Conservation (phyloP, 2,329 filamentous ascomycete genomes). For the Geosmithia putterillii region DNA sequence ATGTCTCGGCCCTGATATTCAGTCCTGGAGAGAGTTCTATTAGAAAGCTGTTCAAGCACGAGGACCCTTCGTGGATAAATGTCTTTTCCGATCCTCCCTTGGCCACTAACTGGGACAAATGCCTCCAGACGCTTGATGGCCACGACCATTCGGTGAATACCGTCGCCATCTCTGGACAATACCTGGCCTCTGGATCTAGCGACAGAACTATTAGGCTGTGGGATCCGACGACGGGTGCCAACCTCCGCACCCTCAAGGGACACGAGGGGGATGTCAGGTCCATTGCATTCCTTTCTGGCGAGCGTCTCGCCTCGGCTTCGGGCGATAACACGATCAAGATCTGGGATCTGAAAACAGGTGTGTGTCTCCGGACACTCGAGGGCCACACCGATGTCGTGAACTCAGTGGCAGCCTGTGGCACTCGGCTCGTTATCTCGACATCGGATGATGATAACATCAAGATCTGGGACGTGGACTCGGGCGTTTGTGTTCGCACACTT, state of each 20-base stretch:
- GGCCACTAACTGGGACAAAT: neutral
- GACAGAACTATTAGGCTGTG: conserved; percentile 2
- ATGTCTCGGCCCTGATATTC: conserved; percentile 2
- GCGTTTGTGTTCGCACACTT: conserved; percentile 2
- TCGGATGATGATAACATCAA: conserved; percentile 1
- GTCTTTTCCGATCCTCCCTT: neutral
- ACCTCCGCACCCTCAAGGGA: neutral
- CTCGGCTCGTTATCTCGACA: conserved; percentile 1
- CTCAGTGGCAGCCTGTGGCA: conserved; percentile 1
- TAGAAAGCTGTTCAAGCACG: neutral
- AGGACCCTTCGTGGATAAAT: neutral
- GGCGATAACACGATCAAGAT: conserved; percentile 1
- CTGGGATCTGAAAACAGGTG: conserved; percentile 2
- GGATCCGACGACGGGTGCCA: conserved; percentile 2
- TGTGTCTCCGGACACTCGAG: neutral
- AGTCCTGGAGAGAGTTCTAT: conserved; percentile 1
- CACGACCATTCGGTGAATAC: neutral
- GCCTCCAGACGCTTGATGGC: conserved; percentile 2
- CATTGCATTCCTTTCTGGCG: neutral
- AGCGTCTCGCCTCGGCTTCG: conserved; percentile 2
- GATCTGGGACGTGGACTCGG: conserved; percentile 2
- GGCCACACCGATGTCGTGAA: conserved; percentile 1
- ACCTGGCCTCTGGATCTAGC: conserved; percentile 2
- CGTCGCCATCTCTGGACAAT: neutral
- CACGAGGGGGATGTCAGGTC: neutral